Conservation (phyloP, 208 protist species). For the Wallacemonas rigidus region DNA sequence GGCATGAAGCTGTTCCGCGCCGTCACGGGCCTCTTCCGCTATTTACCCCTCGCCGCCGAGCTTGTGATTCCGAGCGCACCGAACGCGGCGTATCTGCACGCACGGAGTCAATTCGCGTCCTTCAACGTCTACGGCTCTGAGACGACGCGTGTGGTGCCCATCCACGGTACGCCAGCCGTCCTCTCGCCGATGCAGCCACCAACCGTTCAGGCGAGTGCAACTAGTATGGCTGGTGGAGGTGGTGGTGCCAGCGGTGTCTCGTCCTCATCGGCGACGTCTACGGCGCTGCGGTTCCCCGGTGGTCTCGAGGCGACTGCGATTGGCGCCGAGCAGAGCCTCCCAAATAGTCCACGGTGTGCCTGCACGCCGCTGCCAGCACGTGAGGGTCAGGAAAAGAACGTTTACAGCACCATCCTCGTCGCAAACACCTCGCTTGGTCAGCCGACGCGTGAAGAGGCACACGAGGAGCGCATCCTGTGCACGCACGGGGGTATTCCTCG, state of each 20-base stretch:
- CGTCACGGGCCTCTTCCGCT: conserved; percentile 67
- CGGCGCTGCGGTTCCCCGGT: background rate
- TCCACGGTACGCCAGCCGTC: conserved; percentile 11
- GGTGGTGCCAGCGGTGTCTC: background rate
- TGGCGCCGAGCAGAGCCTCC: background rate
- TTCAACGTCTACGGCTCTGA: conserved; percentile 38
- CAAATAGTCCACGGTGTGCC: background rate
- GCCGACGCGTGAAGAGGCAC: conserved; percentile 34
- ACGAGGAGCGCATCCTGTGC: conserved; percentile 73
- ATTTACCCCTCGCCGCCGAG: conserved; percentile 70
- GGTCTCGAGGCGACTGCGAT: conserved; percentile 12
- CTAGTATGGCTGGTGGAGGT: background rate
- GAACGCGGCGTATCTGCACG: conserved; percentile 34
- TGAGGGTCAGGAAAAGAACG: background rate
- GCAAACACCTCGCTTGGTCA: conserved; percentile 26
- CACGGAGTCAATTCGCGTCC: conserved; percentile 19
- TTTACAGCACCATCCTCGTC: conserved; percentile 26
- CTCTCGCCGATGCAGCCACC: conserved; percentile 1
- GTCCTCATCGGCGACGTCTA: background rate
- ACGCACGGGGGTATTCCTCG: conserved; percentile 80
- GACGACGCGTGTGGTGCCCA: conserved; percentile 1
- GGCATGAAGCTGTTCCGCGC: conserved; percentile 62
- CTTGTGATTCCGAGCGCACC: conserved; percentile 55
- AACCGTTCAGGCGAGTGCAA: background rate
- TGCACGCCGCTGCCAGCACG: conserved; percentile 14